These are phyloP conservation scores for Wickerhamomyces hampshirensis DNA, from an alignment of 805 yeast species.

Conservation along the genomic window DNA sequence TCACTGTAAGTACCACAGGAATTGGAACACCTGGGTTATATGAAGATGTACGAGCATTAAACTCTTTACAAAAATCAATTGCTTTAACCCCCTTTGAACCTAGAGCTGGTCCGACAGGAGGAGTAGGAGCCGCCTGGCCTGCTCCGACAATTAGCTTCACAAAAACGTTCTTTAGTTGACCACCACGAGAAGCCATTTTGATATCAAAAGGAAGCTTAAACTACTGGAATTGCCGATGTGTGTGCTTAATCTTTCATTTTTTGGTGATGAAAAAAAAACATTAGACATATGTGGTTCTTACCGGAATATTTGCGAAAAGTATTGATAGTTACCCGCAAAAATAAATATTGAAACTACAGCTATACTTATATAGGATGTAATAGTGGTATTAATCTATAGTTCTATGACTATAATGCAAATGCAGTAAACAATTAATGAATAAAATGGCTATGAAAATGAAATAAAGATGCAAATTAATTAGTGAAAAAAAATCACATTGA, in stretches of 20 bases:
- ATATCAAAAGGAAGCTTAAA: too few relatives aligned
- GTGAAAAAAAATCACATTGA: neutral
- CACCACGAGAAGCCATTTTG: constrained; percentile 25
- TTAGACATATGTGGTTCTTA: neutral
- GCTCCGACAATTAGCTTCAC: constrained; percentile 93
- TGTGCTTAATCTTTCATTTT: neutral
- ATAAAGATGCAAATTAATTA: neutral
- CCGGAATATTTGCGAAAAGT: too few relatives aligned
- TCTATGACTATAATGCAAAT: neutral
- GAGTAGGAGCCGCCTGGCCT: constrained; percentile 97
- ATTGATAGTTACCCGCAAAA: too few relatives aligned
- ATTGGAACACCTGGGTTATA: constrained; percentile 84
- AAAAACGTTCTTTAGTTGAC: constrained; percentile 38
- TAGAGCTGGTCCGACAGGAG: constrained; percentile 98
- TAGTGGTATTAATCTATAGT: too few relatives aligned
- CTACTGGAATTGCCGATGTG: too few relatives aligned
- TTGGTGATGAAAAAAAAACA: neutral
- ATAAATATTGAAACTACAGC: too few relatives aligned
- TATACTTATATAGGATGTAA: too few relatives aligned
- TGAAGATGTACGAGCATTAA: constrained; percentile 93
- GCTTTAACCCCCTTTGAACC: constrained; percentile 99
- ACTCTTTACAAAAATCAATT: constrained; percentile 96
- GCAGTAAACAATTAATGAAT: too few relatives aligned
- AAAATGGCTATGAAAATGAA: too few relatives aligned
- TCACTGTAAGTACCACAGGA: constrained; percentile 78